Evolutionary conservation across 192 early-diverging fungal genomes (phyloP).

Genomic region (Coemansia sp.): DNA sequence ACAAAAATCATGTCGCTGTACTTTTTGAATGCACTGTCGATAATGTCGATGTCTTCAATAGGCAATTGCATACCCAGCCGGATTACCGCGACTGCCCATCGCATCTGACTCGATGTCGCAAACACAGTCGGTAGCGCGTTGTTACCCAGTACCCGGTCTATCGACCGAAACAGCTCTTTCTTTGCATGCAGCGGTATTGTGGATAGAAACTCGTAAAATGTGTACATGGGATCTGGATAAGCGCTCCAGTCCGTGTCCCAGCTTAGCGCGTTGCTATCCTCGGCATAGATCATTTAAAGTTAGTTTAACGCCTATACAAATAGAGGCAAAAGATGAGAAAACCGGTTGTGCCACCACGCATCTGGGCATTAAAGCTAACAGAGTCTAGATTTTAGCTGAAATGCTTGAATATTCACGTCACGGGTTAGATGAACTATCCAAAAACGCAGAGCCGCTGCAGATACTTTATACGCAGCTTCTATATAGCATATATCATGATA

Average conservation of each 20-base stretch:
- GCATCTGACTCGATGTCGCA: slow-evolving; percentile 26
- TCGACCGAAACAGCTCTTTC: slow-evolving; percentile 35
- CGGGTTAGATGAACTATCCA: no score
- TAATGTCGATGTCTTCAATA: slow-evolving; percentile 27
- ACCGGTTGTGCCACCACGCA: neutral
- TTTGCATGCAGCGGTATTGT: slow-evolving; percentile 35
- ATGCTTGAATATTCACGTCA: no score
- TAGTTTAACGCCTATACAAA: neutral
- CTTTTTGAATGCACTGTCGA: slow-evolving; percentile 32
- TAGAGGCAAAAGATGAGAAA: neutral
- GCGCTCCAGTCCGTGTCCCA: slow-evolving; percentile 17
- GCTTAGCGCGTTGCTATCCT: slow-evolving; percentile 34
- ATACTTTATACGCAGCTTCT: no score
- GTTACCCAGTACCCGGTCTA: slow-evolving; percentile 17
- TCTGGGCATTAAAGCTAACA: neutral
- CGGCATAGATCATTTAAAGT: slow-evolving; percentile 34
- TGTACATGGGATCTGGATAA: neutral
- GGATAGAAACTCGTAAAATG: slow-evolving; percentile 28
- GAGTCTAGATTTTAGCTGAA: neutral
- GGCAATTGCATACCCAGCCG: slow-evolving; percentile 50
- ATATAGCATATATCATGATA: no score
- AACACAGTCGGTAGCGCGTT: slow-evolving; percentile 25
- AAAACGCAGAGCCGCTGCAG: no score
- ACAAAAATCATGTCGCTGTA: slow-evolving; percentile 38
- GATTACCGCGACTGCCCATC: slow-evolving; percentile 39